Evolutionary conservation across 2,329 filamentous ascomycete species (phyloP).

Genomic region (Colletotrichum endophyticum): DNA sequence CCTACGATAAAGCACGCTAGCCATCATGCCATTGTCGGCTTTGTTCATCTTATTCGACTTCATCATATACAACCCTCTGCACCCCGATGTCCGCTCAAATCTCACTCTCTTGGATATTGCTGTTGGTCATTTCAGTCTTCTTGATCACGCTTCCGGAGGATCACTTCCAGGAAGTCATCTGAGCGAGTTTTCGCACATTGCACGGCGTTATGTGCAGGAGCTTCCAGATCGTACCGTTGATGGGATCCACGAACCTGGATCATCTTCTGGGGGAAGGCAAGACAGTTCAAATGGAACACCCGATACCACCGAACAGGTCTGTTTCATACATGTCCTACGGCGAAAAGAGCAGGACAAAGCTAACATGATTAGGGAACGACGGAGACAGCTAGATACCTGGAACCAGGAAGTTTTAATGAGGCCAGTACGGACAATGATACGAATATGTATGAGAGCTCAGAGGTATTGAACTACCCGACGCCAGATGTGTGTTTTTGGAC

Average conservation of each 20-base stretch:
- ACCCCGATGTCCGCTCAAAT: not conserved
- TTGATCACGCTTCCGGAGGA: not conserved
- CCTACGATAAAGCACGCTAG: fast-evolving
- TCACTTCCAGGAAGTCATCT: not conserved
- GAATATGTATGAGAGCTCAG: not conserved
- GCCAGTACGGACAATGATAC: not conserved
- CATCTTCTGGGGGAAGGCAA: not conserved
- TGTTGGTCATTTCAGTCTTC: not conserved
- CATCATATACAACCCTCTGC: fast-evolving
- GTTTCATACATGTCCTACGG: not conserved
- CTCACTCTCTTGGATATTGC: not conserved
- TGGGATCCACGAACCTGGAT: too few relatives aligned
- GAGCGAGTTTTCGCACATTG: not conserved
- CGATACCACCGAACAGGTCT: not conserved
- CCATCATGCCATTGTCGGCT: not conserved
- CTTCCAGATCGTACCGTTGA: not conserved
- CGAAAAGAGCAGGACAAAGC: not conserved
- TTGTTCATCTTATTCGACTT: not conserved
- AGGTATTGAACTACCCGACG: not conserved
- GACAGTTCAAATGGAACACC: not conserved
- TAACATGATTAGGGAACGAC: not conserved
- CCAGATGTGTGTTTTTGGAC: not conserved
- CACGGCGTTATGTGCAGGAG: not conserved
- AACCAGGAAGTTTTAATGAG: not conserved
- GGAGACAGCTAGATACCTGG: fast-evolving